Evolutionary conservation across 495 filamentous ascomycete species (phyloP), one percentile per base, ranked within the genome.

Genomic region (Bacidia rubella): DNA sequence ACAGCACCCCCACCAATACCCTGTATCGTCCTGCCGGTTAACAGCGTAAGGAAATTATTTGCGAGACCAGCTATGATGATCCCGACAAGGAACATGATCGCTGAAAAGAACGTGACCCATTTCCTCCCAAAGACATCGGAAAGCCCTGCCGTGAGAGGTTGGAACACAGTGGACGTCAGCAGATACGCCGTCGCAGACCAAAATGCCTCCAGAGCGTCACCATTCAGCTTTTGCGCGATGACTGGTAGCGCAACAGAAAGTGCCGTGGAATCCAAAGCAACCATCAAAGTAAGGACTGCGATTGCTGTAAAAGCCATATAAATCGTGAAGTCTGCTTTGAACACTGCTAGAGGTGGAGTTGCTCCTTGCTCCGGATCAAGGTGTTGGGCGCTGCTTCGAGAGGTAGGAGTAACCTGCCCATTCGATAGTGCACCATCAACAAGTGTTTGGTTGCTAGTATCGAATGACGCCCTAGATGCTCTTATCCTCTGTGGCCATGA

Each of bases 211-310:
- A 79, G 70, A 0, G 73, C 75, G 2, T 66, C 74, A 29, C 74
- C 75, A 41, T 72, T 57, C 1, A 80, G 65, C 7, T 71, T 66
- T 21, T 55, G 27, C 1, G 69, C 62, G 46, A 72, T 70, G n/a
- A 68, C 78, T 0, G 85, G 83, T 44, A 89, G 60, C 2, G 85
- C 85, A 19, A 87, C 82, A 2, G 78, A 81, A 12, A 89, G 68
- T 1, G 80, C 83, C 1, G 85, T 88, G 1, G 80, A 82, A 63
- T 89, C 85, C n/a, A 89, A 67, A 23, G 85, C 82, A 11, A 77
- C 79, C 68, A 82, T 81, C 24, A 87, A 63, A 0, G 77, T 75
- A 25, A 87, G 68, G 4, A 81, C 67, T 19, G 70, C 68, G 25
- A 88, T 70, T 0, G 80, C 77, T 12, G 61, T 42, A 58, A 83